A percentile compares a stretch with the other conserved stretches of the same genome.
phyloP scores from a whole-genome alignment of 1,284 basidiomycete species.

The Ustilago cynodontis region DNA sequence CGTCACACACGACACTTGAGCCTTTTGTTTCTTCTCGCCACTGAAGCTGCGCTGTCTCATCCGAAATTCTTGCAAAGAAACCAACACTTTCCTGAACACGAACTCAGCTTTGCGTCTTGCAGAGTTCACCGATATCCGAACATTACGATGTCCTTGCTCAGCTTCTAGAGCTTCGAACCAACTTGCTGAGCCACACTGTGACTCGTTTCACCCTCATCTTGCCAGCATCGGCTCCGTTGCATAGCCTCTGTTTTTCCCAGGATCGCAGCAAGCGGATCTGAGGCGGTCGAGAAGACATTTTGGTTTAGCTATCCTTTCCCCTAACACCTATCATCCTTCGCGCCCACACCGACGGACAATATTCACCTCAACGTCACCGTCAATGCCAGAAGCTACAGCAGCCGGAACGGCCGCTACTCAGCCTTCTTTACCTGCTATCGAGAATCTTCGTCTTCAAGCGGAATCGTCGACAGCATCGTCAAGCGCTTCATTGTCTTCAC shows the following conservation, averaged over 20 bases:
- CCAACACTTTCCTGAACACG: background rate
- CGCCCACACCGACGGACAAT: background rate
- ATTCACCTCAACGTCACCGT: background rate
- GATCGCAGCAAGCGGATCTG: background rate
- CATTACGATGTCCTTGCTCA: background rate
- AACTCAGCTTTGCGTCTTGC: background rate
- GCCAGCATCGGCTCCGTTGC: background rate
- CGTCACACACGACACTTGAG: background rate
- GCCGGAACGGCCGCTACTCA: slow-evolving; percentile 18
- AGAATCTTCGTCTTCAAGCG: slow-evolving; percentile 13
- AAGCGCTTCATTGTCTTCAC: slow-evolving; percentile 11
- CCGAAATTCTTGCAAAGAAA: background rate
- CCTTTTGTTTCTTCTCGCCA: background rate
- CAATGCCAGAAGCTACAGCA: slow-evolving; percentile 27
- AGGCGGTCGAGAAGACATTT: background rate
- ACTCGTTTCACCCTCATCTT: background rate
- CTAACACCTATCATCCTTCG: no score
- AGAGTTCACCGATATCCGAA: slow-evolving; percentile 14
- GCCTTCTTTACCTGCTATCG: slow-evolving; percentile 14
- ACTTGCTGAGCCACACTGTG: background rate
- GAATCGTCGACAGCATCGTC: slow-evolving; percentile 23
- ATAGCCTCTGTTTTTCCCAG: background rate
- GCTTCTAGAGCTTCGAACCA: background rate
- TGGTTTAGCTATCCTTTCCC: no score
- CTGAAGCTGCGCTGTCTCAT: background rate